Conservation (phyloP, 2,329 filamentous ascomycete species). For the Trichophaea hybrida region DNA sequence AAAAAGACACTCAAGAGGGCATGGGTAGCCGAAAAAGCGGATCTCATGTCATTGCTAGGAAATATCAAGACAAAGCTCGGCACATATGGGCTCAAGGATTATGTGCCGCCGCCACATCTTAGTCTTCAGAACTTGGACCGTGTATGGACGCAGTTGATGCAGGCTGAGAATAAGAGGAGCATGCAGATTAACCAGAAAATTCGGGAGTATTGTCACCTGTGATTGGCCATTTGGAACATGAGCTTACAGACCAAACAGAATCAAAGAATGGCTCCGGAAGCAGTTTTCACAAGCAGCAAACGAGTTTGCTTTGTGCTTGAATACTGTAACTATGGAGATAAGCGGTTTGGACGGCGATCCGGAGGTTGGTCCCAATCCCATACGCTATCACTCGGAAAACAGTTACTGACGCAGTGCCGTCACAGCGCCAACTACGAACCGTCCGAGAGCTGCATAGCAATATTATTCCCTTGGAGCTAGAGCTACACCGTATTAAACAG, state of each 20-base stretch:
- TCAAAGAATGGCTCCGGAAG: slow-evolving; percentile 85
- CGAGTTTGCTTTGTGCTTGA: slow-evolving; percentile 87
- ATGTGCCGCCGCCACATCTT: slow-evolving; percentile 75
- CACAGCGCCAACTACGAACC: slow-evolving; percentile 60
- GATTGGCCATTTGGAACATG: slow-evolving; percentile 1
- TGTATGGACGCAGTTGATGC: slow-evolving; percentile 67
- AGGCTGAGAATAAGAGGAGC: slow-evolving; percentile 73
- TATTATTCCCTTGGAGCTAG: slow-evolving; percentile 76
- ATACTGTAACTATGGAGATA: slow-evolving; percentile 86
- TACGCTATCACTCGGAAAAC: neutral
- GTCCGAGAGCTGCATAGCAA: slow-evolving; percentile 74
- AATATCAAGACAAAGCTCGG: slow-evolving; percentile 99
- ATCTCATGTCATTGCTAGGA: slow-evolving; percentile 77
- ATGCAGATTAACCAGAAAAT: slow-evolving; percentile 97
- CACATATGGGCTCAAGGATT: slow-evolving; percentile 81
- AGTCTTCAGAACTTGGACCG: slow-evolving; percentile 67
- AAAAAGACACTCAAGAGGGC: slow-evolving; percentile 81
- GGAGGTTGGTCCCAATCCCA: slow-evolving; percentile 40
- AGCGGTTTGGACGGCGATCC: slow-evolving; percentile 95
- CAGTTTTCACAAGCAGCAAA: slow-evolving; percentile 97
- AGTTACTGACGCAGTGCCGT: neutral
- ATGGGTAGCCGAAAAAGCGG: slow-evolving; percentile 97
- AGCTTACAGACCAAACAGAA: slow-evolving; percentile 39
- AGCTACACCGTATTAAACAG: slow-evolving; percentile 70
- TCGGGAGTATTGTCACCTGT: slow-evolving; percentile 48